These are phyloP conservation scores for Coemansia reversa DNA, from an alignment of 192 early-diverging fungal genomes.

Conservation along the genomic window DNA sequence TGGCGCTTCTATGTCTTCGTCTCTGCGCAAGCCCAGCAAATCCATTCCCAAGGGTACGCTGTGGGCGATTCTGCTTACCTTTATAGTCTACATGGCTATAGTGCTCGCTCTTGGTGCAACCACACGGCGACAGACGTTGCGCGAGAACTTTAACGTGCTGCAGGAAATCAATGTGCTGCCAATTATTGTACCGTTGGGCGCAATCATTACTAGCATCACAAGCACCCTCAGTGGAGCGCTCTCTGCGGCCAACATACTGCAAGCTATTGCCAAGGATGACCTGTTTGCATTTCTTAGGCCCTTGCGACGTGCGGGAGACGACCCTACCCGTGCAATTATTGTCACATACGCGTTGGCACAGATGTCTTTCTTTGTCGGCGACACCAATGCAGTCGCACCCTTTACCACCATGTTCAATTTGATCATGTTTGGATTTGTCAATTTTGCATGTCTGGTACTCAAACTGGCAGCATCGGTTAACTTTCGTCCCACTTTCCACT, in stretches of 20 bases:
- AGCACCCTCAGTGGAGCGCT: conserved; percentile 61
- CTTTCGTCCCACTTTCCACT: conserved; percentile 68
- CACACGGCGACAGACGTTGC: conserved; percentile 59
- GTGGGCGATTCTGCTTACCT: conserved; percentile 60
- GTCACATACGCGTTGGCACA: conserved; percentile 56
- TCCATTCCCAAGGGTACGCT: conserved; percentile 69
- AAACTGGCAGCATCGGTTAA: conserved; percentile 66
- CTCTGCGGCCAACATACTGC: conserved; percentile 62
- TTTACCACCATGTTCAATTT: conserved; percentile 66
- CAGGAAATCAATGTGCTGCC: conserved; percentile 64
- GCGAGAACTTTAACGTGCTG: conserved; percentile 61
- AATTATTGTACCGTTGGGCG: conserved; percentile 56
- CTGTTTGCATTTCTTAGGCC: conserved; percentile 55
- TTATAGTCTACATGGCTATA: conserved; percentile 57
- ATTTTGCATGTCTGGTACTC: conserved; percentile 66
- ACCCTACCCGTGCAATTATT: conserved; percentile 31
- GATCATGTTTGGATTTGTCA: conserved; percentile 63
- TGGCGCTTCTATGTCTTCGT: conserved; percentile 70
- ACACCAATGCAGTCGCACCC: conserved; percentile 65
- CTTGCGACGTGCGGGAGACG: conserved; percentile 24
- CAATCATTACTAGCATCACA: conserved; percentile 62
- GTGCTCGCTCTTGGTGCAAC: conserved; percentile 60
- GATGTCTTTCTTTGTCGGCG: conserved; percentile 58
- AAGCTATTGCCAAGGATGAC: conserved; percentile 67
- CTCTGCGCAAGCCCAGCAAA: conserved; percentile 64